These are phyloP conservation scores for Phytophthora fragariae DNA, from an alignment of 352 stramenopile species.

Conservation along the genomic window DNA sequence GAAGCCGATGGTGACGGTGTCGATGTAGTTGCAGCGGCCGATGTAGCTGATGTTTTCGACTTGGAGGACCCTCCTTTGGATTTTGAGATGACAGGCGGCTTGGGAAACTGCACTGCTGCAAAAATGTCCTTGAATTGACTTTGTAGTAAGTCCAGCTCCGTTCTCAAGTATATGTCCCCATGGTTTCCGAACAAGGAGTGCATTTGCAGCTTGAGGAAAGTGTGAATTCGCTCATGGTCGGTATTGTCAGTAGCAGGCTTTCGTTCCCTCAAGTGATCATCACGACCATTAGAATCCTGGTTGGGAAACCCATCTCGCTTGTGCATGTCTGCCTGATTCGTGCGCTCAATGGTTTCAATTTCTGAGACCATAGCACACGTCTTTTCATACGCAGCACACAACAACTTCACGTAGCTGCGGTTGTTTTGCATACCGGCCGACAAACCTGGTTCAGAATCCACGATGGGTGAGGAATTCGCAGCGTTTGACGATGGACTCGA, in stretches of 20 bases:
- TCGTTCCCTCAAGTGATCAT: constrained; percentile 11
- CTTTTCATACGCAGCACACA: constrained; percentile 74
- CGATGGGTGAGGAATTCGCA: not conserved
- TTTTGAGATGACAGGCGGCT: constrained; percentile 42
- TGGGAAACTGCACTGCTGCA: constrained; percentile 57
- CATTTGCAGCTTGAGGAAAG: constrained; percentile 77
- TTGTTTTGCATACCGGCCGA: constrained; percentile 25
- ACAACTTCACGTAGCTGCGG: constrained; percentile 67
- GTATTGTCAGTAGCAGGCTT: not conserved
- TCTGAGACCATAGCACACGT: constrained; percentile 54
- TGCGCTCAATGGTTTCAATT: constrained; percentile 53
- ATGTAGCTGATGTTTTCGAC: constrained; percentile 26
- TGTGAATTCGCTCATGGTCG: constrained; percentile 62
- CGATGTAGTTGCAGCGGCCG: constrained; percentile 9
- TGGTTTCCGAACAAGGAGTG: constrained; percentile 84
- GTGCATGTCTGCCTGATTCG: constrained; percentile 12
- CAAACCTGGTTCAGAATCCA: not conserved
- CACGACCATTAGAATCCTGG: constrained; percentile 3
- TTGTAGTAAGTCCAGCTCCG: constrained; percentile 73
- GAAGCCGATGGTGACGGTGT: constrained; percentile 35
- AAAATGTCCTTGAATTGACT: constrained; percentile 54
- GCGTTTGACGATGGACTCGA: constrained; percentile 8
- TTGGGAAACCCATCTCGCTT: constrained; percentile 4
- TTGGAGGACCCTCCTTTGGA: constrained; percentile 34
- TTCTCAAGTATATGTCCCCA: constrained; percentile 69